Percentiles rank a stretch among this genome's conserved stretches.
phyloP scores from a whole-genome alignment of 345 rosid species.

The Citrus hindsii region DNA sequence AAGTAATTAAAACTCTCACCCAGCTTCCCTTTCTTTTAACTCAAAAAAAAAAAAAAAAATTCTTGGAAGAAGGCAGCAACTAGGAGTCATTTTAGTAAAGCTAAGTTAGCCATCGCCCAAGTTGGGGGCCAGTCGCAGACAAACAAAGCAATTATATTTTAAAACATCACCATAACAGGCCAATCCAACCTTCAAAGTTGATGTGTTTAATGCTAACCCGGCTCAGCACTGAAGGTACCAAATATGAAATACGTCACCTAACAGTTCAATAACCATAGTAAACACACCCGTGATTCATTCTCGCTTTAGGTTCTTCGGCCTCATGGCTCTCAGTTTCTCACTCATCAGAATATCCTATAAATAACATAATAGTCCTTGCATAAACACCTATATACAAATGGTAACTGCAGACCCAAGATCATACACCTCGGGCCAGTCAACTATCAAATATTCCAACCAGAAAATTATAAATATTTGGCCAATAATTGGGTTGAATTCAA shows the following conservation, averaged over 20 bases:
- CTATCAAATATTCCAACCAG: background rate
- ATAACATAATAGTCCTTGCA: background rate
- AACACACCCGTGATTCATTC: too few relatives aligned
- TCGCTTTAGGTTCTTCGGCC: background rate
- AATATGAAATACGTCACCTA: background rate
- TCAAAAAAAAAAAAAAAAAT: background rate
- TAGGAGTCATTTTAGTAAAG: background rate
- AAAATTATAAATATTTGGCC: background rate
- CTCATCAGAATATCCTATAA: background rate
- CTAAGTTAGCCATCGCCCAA: background rate
- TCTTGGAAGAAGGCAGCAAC: too few relatives aligned
- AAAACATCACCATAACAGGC: background rate
- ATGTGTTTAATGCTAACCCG: background rate
- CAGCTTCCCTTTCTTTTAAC: background rate
- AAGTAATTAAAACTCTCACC: background rate
- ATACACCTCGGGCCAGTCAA: background rate
- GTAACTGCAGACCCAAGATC: background rate
- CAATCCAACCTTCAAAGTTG: background rate
- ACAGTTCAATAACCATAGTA: background rate
- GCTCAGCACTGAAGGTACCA: background rate
- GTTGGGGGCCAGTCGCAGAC: background rate
- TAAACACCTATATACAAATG: background rate
- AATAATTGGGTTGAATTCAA: background rate
- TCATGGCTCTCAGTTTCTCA: background rate
- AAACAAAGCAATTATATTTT: background rate